A percentile compares a stretch with the other conserved stretches of the same genome.
These are phyloP conservation scores for Heracleum sosnowskyi DNA, from an alignment of 129 eudicot genomes.

Conservation along the genomic window DNA sequence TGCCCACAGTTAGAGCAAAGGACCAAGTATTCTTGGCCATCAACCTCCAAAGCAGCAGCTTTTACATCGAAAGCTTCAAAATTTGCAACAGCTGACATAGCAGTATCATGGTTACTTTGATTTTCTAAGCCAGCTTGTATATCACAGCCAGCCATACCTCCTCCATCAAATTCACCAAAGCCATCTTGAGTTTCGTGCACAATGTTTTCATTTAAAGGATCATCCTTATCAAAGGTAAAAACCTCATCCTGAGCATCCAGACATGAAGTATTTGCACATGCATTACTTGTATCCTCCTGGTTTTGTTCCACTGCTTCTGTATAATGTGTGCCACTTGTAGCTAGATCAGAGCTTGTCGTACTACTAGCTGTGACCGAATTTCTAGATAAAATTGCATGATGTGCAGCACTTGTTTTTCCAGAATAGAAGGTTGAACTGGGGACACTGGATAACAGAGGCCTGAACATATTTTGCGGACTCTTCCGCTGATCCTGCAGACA, in stretches of 20 bases:
- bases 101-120: conserved; percentile 20
- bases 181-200: conserved; percentile 20
- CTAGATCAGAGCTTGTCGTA: conserved; percentile 78
- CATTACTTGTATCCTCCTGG: conserved; percentile 52
- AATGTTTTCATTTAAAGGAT: conserved; percentile 28
- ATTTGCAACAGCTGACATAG: conserved; percentile 18
- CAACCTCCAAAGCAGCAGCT: conserved; percentile 18
- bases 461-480: conserved; percentile 84
- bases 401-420: conserved; percentile 55
- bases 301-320: conserved; percentile 51
- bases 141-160: conserved; percentile 13
- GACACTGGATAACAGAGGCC: conserved; percentile 93
- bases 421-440: conserved; percentile 76
- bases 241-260: conserved; percentile 37
- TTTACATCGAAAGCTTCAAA: conserved; percentile 15
- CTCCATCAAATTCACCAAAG: conserved; percentile 16
- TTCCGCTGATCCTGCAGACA: conserved; percentile 60
- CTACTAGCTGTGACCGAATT: conserved; percentile 85
- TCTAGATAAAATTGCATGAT: conserved; percentile 45
- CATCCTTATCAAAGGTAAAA: conserved; percentile 50
- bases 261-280: conserved; percentile 24
- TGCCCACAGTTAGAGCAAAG: conserved; percentile 62
- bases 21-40: conserved; percentile 16
- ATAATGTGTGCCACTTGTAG: conserved; percentile 56
- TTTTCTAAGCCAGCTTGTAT: conserved; percentile 6